Base-by-base conservation (phyloP, 163 green algal genomes). In the Scenedesmus sp. region DNA sequence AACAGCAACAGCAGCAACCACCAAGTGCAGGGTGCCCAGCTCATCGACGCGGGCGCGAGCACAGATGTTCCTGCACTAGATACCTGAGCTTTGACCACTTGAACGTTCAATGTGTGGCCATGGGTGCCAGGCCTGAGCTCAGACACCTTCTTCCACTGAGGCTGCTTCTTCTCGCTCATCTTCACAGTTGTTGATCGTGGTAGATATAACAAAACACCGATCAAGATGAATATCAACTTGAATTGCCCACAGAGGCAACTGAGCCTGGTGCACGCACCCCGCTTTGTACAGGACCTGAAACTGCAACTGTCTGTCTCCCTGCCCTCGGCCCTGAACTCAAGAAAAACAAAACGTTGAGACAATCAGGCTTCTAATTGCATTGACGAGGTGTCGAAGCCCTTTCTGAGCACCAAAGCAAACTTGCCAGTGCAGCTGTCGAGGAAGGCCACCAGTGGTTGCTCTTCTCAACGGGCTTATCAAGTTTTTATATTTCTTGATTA, bases 101-200 rank as follows among this genome's bases (percentile, higher is more conserved):
- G 90, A 23, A 93, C 73, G 56, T 90, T 55, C 1, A 93, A 59
- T 46, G 89, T 91, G 62, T 88, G 76, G 74, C 85, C 85, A 10
- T 82, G 55, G 12, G 85, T 91, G 60, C 74, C 84, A 54, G 90
- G 90, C 8, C 90, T 77, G 54, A 93, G 64, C 12, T 93, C 84
- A 4, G 23, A 4, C 46, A 91, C 90, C 56, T 90, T 87, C 82
- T 86, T 87, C 56, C 85, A 92, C n/a, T 62, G 46, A 23, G 79
- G 88, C 89, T 92, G 66, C 82, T 92, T 89, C 82, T 92, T 87
- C 18, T 92, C 88, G 52, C 77, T 62, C 77, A 85, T 57, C 12
- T 79, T 79, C 5, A 5, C 23, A 52, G 70, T 3, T 79, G 62
- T 7, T 18, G 16, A 26, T 26, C 9, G 16, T 23, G 18, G 10